A percentile compares a stretch with the other conserved stretches of the same genome.
Conservation (phyloP, 2,329 filamentous ascomycete genomes). For the Talaromyces verruculosus region DNA sequence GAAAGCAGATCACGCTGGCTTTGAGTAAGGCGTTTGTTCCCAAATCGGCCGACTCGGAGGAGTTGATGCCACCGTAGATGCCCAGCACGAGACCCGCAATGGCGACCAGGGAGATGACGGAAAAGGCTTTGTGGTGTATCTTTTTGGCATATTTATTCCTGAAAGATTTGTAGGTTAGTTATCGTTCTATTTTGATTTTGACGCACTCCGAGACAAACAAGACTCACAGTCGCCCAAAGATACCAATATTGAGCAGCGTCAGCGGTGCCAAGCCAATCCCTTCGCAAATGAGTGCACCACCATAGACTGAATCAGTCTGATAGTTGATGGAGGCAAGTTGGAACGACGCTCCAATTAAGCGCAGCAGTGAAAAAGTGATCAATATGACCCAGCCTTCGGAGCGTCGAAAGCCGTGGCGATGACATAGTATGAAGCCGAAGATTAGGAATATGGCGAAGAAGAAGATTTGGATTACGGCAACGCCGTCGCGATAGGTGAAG, state of each 20-base stretch:
- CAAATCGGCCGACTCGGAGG: slow-evolving; percentile 9
- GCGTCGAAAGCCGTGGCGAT: slow-evolving; percentile 7
- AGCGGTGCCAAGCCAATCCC: slow-evolving; percentile 8
- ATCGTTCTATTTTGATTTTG: background rate
- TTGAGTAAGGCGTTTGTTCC: slow-evolving; percentile 9
- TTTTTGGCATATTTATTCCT: slow-evolving; percentile 16
- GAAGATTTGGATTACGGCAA: slow-evolving; percentile 10
- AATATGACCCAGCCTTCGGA: slow-evolving; percentile 14
- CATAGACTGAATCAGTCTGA: slow-evolving; percentile 8
- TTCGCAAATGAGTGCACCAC: slow-evolving; percentile 12
- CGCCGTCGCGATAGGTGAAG: slow-evolving; percentile 12
- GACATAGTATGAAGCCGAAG: slow-evolving; percentile 3
- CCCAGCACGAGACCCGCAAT: slow-evolving; percentile 13
- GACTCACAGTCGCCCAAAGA: slow-evolving; percentile 14
- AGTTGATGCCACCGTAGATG: slow-evolving; percentile 12
- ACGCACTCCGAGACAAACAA: background rate
- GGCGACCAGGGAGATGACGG: slow-evolving; percentile 9
- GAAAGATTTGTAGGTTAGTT: background rate
- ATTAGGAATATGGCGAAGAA: slow-evolving; percentile 9
- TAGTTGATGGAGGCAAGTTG: slow-evolving; percentile 13
- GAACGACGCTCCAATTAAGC: slow-evolving; percentile 9
- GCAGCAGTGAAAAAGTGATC: slow-evolving; percentile 11
- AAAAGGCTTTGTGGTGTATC: slow-evolving; percentile 5
- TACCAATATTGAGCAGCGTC: slow-evolving; percentile 14
- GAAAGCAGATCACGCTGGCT: slow-evolving; percentile 12